These are phyloP conservation scores for Oidium heveae DNA, from an alignment of 2,329 filamentous ascomycete genomes.

Conservation along the genomic window DNA sequence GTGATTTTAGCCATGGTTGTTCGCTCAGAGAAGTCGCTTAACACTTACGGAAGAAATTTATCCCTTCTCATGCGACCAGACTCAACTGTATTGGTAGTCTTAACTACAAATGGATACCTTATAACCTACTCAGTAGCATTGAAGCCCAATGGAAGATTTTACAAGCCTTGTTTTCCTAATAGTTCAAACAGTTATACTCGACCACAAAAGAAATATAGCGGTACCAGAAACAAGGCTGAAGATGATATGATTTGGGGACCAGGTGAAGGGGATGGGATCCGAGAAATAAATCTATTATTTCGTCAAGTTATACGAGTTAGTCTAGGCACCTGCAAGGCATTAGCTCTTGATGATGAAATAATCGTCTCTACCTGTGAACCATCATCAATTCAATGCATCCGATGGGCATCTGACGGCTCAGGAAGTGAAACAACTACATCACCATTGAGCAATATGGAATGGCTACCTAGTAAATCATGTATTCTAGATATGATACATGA, in stretches of 20 bases:
- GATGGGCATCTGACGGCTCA: slow-evolving; percentile 65
- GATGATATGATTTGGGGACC: slow-evolving; percentile 46
- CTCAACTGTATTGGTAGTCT: slow-evolving; percentile 73
- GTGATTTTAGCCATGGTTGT: slow-evolving; percentile 67
- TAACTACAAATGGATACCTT: slow-evolving; percentile 63
- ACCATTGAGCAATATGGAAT: slow-evolving; percentile 63
- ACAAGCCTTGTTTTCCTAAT: slow-evolving; percentile 55
- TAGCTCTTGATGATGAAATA: slow-evolving; percentile 80
- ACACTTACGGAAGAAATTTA: slow-evolving; percentile 64
- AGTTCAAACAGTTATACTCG: slow-evolving; percentile 36
- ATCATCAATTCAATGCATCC: slow-evolving; percentile 86
- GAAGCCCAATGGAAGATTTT: slow-evolving; percentile 60
- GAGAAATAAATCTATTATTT: slow-evolving; percentile 75
- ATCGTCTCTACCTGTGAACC: slow-evolving; percentile 80
- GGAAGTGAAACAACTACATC: slow-evolving; percentile 72
- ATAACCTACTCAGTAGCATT: slow-evolving; percentile 86
- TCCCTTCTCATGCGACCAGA: slow-evolving; percentile 74
- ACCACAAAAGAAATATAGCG: slow-evolving; percentile 33
- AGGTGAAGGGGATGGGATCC: slow-evolving; percentile 59
- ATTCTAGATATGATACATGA: slow-evolving; percentile 79
- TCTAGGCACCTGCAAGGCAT: slow-evolving; percentile 66
- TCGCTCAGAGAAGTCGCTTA: slow-evolving; percentile 55
- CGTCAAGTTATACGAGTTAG: slow-evolving; percentile 97
- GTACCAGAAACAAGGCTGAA: slow-evolving; percentile 20
- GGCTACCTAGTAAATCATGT: slow-evolving; percentile 53